A percentile compares a stretch with the other conserved stretches of the same genome.
These are phyloP conservation scores for Micromonas commoda DNA, from an alignment of 139 green algal species.

Conservation along the genomic window DNA sequence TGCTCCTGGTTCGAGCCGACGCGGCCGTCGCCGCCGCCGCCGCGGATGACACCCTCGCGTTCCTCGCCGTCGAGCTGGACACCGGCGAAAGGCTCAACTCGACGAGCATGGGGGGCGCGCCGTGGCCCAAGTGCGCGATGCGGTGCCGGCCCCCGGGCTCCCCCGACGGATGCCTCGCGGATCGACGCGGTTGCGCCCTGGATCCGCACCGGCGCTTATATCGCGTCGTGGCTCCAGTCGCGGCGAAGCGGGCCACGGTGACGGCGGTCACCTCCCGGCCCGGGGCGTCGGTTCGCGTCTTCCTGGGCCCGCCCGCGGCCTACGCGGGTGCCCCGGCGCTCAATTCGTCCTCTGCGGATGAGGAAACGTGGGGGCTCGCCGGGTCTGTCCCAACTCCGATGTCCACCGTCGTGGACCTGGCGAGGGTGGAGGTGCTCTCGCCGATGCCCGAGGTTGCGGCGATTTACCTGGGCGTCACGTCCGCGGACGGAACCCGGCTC, in stretches of 20 bases:
- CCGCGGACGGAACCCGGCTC: not conserved
- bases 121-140: not conserved
- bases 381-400: not conserved
- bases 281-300: not conserved
- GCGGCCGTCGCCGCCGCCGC: not conserved
- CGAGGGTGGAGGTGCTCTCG: not conserved
- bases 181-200: slow-evolving; percentile 3
- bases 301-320: not conserved
- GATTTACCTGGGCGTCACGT: not conserved
- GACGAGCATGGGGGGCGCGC: not conserved
- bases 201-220: not conserved
- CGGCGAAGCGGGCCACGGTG: not conserved
- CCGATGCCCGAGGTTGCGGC: too few relatives aligned
- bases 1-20: not conserved
- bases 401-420: not conserved
- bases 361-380: not conserved
- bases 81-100: not conserved
- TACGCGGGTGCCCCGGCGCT: not conserved
- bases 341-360: not conserved
- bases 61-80: not conserved
- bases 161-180: not conserved
- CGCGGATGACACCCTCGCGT: not conserved
- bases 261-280: not conserved
- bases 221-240: not conserved
- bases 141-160: not conserved